phyloP scores from a whole-genome alignment of 306 rosid genomes.

The Casuarina glauca region DNA sequence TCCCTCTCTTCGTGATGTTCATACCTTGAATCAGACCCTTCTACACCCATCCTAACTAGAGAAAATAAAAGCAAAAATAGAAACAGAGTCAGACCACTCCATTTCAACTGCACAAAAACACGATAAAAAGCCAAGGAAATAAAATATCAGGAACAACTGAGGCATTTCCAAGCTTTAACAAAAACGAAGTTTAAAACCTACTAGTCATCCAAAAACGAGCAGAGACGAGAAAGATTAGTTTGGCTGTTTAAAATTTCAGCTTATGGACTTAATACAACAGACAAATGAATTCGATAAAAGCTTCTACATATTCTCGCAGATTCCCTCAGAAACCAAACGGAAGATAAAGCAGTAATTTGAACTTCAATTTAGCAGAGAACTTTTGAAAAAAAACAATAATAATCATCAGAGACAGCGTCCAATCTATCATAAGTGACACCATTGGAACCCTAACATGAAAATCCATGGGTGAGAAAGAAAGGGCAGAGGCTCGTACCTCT shows the following conservation, averaged over 20 bases:
- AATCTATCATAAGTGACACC: too few relatives aligned
- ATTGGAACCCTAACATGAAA: not conserved
- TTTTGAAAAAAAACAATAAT: not conserved
- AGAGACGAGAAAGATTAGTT: not conserved
- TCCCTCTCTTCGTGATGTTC: conserved; percentile 46
- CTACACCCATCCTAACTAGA: conserved; percentile 52
- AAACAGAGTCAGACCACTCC: not conserved
- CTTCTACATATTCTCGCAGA: not conserved
- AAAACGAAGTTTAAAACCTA: not conserved
- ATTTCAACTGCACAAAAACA: not conserved
- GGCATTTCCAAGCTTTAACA: not conserved
- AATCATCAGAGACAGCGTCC: not conserved
- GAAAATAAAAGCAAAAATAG: not conserved
- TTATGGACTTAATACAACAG: not conserved
- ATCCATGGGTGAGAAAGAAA: not conserved
- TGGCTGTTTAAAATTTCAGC: not conserved
- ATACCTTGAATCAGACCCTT: conserved; percentile 46
- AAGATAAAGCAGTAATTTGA: not conserved
- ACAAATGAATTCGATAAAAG: not conserved
- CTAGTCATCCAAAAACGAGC: not conserved
- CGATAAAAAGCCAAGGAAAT: not conserved
- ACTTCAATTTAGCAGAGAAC: not conserved
- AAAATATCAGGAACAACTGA: not conserved
- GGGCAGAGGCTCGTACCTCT: not conserved
- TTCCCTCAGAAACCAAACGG: not conserved